Base-by-base conservation (phyloP, 2,329 filamentous ascomycete species). In the Ophiostoma piceae region DNA sequence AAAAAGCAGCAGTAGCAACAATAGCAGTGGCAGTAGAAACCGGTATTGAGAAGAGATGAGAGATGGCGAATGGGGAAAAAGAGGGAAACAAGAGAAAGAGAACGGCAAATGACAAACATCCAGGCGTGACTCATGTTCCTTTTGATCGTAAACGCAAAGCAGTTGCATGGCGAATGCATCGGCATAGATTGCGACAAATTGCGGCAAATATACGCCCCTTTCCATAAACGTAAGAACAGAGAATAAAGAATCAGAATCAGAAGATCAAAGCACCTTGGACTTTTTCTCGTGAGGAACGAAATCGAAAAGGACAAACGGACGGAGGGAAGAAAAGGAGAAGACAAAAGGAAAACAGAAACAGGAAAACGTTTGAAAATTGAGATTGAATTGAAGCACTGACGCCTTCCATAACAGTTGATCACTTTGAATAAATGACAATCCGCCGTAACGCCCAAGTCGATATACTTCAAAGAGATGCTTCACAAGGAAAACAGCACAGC, bases 371-470 rank as follows among this genome's bases (percentile, higher is more conserved):
- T 39, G 62, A 2, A 62, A 62, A 62, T 29, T 16, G 22, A 65
- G n/a, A 65, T 62, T 62, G 57, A 65, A 65, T 65, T 22, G 62
- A 65, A 37, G 35, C 16, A 37, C 35, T 65, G 62, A 65, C 62
- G 62, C 62, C 62, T n/a, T 65, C 37, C 62, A 39, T 65, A 65
- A 65, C 62, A 65, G 60, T 65, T 65, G n/a, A 65, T 65, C 62
- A 65, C 62, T 65, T 65, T 65, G 62, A 39, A 39, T 39, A 65
- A 65, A 65, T 65, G 62, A 41, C 62, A 65, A 65, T 65, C 62
- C 62, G 62, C 62, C 62, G 62, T 37, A 65, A 65, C 62, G 62
- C 62, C 62, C 62, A 65, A 37, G 62, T 65, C 62, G 19, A 22
- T 22, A 37, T 22, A 37, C 19, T 65, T 39, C 62, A 65, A 65